These are phyloP conservation scores for Rhodamnia rubescens DNA, from an alignment of 345 rosid species.

Conservation along the genomic window DNA sequence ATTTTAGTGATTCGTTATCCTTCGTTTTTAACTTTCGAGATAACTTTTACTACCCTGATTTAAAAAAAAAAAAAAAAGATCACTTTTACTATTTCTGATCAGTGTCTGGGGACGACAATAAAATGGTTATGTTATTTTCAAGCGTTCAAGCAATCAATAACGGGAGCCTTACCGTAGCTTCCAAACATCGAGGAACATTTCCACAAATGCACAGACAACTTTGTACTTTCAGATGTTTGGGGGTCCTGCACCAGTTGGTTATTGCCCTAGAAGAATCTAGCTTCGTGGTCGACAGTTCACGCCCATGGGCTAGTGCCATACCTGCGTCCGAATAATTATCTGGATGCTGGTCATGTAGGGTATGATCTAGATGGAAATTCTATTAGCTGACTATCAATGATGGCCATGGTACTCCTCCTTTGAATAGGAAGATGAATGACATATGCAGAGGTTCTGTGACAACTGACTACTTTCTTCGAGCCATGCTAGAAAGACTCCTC, in stretches of 20 bases:
- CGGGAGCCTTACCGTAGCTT: slow-evolving; percentile 15
- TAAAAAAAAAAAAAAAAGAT: too few relatives aligned
- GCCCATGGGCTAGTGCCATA: slow-evolving; percentile 42
- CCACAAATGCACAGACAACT: slow-evolving; percentile 38
- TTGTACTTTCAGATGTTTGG: slow-evolving; percentile 30
- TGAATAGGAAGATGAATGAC: too few relatives aligned
- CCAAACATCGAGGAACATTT: slow-evolving; percentile 33
- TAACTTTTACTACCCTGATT: too few relatives aligned
- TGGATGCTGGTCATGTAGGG: slow-evolving; percentile 40
- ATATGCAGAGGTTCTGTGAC: too few relatives aligned
- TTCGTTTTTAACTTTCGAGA: too few relatives aligned
- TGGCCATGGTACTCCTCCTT: too few relatives aligned
- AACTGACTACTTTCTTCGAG: too few relatives aligned
- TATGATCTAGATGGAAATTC: slow-evolving; percentile 53
- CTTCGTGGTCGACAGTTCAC: slow-evolving; percentile 66
- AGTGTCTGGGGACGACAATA: too few relatives aligned
- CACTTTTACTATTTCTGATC: too few relatives aligned
- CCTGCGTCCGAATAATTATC: slow-evolving; percentile 45
- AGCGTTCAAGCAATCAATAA: background rate
- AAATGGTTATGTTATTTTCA: too few relatives aligned
- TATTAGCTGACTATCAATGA: background rate
- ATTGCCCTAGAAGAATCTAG: slow-evolving; percentile 60
- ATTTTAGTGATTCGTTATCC: too few relatives aligned
- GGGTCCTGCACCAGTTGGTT: slow-evolving; percentile 53
- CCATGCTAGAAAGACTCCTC: too few relatives aligned